phyloP scores from a whole-genome alignment of 2,329 filamentous ascomycete genomes.

The Nemania sp. region DNA sequence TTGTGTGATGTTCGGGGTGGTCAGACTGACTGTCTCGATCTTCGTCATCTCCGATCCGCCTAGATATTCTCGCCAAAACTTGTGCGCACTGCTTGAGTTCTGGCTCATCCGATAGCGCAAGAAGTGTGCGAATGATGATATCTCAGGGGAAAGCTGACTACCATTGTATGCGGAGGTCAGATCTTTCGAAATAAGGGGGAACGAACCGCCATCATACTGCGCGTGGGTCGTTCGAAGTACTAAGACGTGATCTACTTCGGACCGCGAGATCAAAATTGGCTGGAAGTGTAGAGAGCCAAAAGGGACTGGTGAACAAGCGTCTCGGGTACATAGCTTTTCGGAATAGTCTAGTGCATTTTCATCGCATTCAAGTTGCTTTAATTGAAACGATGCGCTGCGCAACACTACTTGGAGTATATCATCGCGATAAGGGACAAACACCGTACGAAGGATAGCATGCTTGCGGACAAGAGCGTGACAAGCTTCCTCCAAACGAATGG shows the following conservation, averaged over 20 bases:
- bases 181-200: conserved; percentile 5
- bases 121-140: conserved; percentile 10
- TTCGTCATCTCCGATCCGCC: conserved; percentile 1
- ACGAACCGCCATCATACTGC: conserved; percentile 14
- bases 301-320: neutral
- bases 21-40: neutral
- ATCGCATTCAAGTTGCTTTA: conserved; percentile 5
- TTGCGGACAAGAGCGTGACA: conserved; percentile 10
- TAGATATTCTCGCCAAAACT: conserved; percentile 18
- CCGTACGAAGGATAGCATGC: conserved; percentile 15
- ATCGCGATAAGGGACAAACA: conserved; percentile 10
- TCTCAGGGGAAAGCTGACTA: neutral
- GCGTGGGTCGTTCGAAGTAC: conserved; percentile 15
- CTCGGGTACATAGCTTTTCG: neutral
- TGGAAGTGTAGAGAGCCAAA: conserved; percentile 15
- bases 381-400: conserved; percentile 1
- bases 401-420: conserved; percentile 14
- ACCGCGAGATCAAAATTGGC: conserved; percentile 12
- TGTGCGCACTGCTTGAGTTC: neutral
- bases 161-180: conserved; percentile 11
- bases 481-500: conserved; percentile 6
- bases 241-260: conserved; percentile 3
- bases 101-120: conserved; percentile 1
- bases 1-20: neutral
- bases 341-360: conserved; percentile 4